Conservation (phyloP, 169 alveolate species). For the Cryptosporidium andersoni region DNA sequence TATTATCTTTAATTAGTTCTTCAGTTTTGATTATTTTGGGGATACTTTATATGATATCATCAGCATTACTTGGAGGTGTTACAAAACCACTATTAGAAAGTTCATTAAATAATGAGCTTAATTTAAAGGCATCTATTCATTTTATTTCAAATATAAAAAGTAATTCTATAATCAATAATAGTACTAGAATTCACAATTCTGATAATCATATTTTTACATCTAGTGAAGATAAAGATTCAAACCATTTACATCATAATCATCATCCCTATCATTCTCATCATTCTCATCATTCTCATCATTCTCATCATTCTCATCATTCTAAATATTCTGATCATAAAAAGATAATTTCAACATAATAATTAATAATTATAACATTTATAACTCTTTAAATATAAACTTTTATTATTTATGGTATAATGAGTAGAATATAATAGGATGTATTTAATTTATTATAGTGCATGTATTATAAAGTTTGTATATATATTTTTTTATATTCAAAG, state of each 20-base stretch:
- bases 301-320: background rate
- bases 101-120: slow-evolving; percentile 35
- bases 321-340: background rate
- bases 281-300: background rate
- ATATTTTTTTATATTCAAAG: no score
- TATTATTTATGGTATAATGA: no score
- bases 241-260: background rate
- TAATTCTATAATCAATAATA: no score
- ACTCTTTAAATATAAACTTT: no score
- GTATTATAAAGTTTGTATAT: no score
- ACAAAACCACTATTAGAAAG: slow-evolving; percentile 45
- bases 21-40: slow-evolving; percentile 5
- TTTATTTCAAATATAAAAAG: slow-evolving; percentile 1
- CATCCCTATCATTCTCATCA: background rate
- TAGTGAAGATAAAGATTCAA: background rate
- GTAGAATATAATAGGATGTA: no score
- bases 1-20: slow-evolving; percentile 4
- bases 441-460: no score
- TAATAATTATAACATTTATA: no score
- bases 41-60: slow-evolving; percentile 15
- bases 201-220: background rate
- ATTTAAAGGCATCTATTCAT: slow-evolving; percentile 13
- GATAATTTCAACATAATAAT: background rate
- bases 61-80: slow-evolving; percentile 63
- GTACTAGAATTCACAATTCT: background rate